Evolutionary conservation across 2,329 filamentous ascomycete genomes (phyloP).

Genomic region (Calcarisporium arbuscula): DNA sequence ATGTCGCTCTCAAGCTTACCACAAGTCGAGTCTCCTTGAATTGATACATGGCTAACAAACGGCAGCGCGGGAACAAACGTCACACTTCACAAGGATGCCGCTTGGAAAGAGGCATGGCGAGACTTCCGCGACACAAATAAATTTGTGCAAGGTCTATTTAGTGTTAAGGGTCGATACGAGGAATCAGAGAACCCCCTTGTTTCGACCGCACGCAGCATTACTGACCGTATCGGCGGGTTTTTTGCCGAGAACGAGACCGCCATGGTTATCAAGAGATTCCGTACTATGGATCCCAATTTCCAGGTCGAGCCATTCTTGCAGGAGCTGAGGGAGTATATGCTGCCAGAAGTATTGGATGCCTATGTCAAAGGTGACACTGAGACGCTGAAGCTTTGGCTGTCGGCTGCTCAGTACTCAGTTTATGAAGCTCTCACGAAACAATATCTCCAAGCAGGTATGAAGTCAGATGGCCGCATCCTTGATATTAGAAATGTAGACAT

Average conservation of each 20-base stretch:
- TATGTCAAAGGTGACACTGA: conserved; percentile 95
- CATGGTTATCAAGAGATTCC: conserved; percentile 96
- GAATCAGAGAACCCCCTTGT: conserved; percentile 97
- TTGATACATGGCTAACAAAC: conserved; percentile 21
- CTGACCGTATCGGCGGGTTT: conserved; percentile 87
- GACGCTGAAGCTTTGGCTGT: conserved; percentile 90
- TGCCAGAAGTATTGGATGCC: conserved; percentile 93
- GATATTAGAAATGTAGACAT: conserved; percentile 95
- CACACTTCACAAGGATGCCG: conserved; percentile 92
- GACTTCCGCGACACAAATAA: conserved; percentile 89
- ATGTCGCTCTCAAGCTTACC: conserved; percentile 34
- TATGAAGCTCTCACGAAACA: conserved; percentile 97
- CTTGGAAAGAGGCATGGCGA: conserved; percentile 97
- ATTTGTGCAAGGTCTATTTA: conserved; percentile 82
- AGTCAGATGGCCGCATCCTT: conserved; percentile 89
- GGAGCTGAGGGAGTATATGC: conserved; percentile 94
- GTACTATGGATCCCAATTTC: conserved; percentile 90
- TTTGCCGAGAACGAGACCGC: conserved; percentile 98
- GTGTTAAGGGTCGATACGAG: conserved; percentile 79
- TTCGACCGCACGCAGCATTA: conserved; percentile 86
- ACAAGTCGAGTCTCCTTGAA: background rate
- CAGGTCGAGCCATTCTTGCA: conserved; percentile 91
- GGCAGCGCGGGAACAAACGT: conserved; percentile 85
- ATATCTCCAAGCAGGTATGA: conserved; percentile 87
- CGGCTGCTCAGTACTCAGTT: conserved; percentile 90